Base-by-base conservation (phyloP, 2,329 filamentous ascomycete species). In the Pleomassaria siparia region DNA sequence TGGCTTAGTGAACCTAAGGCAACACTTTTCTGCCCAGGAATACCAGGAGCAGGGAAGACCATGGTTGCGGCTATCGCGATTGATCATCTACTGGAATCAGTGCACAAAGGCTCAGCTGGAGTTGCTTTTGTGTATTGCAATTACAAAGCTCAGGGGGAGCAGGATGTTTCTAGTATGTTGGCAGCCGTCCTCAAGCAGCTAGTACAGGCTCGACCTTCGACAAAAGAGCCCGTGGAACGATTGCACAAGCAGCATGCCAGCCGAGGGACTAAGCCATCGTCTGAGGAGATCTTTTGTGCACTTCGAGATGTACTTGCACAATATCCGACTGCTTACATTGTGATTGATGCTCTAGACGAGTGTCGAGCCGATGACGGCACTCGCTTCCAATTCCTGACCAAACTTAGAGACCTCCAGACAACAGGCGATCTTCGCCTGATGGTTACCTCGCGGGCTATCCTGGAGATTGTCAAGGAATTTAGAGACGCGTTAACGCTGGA, bases 41-140 rank as follows among this genome's bases (percentile, higher is more conserved):
- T 39, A 9, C 35, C 35, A 7, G 35, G 35, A 39, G 35, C 35
- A 5, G 35, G 35, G 11, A 39, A 39, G 35, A 39, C 35, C 35
- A 39, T 39, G 35, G 20, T 39, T 15, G 35, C 35, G 16, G 35
- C 35, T 18, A 39, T 39, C 16, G 35, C 35, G 20, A 39, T 39
- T 22, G 35, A 39, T 22, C 16, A 39, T n/a, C 35, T 39, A 39
- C 18, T 39, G 16, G 22, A 39, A 18, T 12, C 13, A 12, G 18
- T 21, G 25, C 25, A 18, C 6, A 26, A 33, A 9, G 20, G 25
- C 35, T 39, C 35, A 22, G 3, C 25, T 18, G 61, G 60, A 2
- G 50, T 74, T 13, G 62, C 61, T 2, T 73, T 66, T 25, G 8
- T 70, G 1, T 73, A 64, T 36, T 71, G 59, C 44, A 64, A 71